Conservation (phyloP, 208 protist genomes). For the Acanthamoeba divionensis region DNA sequence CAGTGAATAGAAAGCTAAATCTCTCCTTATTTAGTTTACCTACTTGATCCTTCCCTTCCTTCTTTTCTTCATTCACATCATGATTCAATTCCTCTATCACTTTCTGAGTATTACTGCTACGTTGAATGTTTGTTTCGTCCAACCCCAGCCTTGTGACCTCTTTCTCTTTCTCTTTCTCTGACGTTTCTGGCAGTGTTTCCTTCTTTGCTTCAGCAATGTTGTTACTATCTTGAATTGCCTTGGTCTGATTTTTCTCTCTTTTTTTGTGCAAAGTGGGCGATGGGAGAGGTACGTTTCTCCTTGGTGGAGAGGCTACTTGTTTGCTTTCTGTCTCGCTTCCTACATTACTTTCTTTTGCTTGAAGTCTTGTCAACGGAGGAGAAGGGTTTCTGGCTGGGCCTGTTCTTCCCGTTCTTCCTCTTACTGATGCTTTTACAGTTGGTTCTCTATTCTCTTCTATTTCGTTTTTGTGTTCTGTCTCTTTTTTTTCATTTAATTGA, state of each 20-base stretch:
- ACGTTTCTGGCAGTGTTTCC: no score
- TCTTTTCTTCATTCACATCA: no score
- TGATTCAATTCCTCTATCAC: no score
- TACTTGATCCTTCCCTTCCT: background rate
- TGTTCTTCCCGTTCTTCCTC: background rate
- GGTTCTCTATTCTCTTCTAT: background rate
- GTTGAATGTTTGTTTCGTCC: no score
- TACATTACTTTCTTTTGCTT: background rate
- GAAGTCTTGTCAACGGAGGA: background rate
- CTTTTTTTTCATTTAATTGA: background rate
- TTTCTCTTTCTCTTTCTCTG: background rate
- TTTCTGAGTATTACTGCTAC: no score
- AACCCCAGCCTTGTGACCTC: background rate
- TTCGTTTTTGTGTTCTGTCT: background rate
- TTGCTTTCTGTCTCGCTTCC: background rate
- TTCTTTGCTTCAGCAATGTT: no score
- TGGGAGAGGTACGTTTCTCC: no score
- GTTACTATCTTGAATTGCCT: no score
- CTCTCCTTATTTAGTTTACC: constrained; percentile 19
- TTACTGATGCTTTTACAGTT: background rate
- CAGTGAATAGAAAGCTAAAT: constrained; percentile 2
- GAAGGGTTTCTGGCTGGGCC: background rate
- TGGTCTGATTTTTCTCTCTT: no score
- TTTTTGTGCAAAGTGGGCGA: no score
- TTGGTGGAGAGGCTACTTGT: no score